phyloP scores from a whole-genome alignment of 495 filamentous ascomycete species.

The Podospora conica region DNA sequence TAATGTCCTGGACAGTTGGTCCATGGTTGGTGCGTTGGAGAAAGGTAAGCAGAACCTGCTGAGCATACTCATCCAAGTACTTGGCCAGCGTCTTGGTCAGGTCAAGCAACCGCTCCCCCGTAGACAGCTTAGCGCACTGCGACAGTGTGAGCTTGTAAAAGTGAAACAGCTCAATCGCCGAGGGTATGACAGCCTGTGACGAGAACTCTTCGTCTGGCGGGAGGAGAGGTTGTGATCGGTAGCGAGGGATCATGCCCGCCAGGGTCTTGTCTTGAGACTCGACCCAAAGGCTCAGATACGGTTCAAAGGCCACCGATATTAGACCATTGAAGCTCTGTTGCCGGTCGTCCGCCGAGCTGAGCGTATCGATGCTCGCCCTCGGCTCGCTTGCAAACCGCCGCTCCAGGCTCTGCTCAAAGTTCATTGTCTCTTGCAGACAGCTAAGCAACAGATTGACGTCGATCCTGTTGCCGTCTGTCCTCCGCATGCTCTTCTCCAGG shows the following conservation, averaged over 20 bases:
- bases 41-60: conserved; percentile 80
- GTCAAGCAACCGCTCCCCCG: conserved; percentile 78
- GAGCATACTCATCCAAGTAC: conserved; percentile 91
- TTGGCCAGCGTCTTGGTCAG: conserved; percentile 80
- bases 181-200: conserved; percentile 79
- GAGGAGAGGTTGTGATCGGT: conserved; percentile 75
- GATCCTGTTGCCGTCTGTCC: conserved; percentile 68
- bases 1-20: conserved; percentile 66
- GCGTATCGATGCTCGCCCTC: conserved; percentile 85
- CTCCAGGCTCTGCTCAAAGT: conserved; percentile 93
- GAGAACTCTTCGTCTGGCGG: conserved; percentile 88
- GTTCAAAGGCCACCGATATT: conserved; percentile 96
- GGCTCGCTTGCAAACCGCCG: conserved; percentile 69
- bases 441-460: conserved; percentile 90
- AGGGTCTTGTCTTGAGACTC: conserved; percentile 92
- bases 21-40: conserved; percentile 56
- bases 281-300: conserved; percentile 94
- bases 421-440: conserved; percentile 91
- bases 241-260: conserved; percentile 78
- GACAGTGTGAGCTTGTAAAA: conserved; percentile 88
- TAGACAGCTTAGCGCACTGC: conserved; percentile 94
- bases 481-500: conserved; percentile 75
- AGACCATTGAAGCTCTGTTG: conserved; percentile 77
- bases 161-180: conserved; percentile 93
- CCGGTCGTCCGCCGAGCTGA: conserved; percentile 73